Evolutionary conservation across 1,284 basidiomycete species (phyloP).

Genomic region (Salmacisia buchloeana): DNA sequence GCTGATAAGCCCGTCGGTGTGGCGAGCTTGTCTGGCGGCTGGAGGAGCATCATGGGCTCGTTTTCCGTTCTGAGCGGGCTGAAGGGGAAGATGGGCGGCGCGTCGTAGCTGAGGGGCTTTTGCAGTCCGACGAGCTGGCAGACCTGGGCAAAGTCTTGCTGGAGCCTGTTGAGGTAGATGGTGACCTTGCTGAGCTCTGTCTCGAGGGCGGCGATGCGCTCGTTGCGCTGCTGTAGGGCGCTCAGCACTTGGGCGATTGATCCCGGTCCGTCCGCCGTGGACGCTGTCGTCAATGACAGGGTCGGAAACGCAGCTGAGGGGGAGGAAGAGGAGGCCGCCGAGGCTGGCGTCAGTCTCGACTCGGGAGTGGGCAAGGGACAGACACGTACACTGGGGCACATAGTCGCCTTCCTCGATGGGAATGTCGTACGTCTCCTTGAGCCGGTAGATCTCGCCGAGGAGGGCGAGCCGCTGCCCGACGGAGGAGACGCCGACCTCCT

Average conservation of each 20-base stretch:
- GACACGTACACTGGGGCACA: conserved; percentile 25
- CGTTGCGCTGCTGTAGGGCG: conserved; percentile 26
- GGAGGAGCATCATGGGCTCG: not conserved
- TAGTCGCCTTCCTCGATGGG: conserved; percentile 46
- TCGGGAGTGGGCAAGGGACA: not conserved
- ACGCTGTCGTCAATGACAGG: not conserved
- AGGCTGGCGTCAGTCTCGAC: not conserved
- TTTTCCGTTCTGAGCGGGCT: not conserved
- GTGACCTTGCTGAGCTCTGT: conserved; percentile 35
- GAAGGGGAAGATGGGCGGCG: conserved; percentile 9
- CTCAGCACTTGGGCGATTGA: conserved; percentile 3
- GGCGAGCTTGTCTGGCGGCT: not conserved
- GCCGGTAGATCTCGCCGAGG: conserved; percentile 36
- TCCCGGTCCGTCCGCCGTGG: not conserved
- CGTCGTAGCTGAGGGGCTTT: not conserved
- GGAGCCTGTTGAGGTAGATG: conserved; percentile 36
- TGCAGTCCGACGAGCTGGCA: conserved; percentile 29
- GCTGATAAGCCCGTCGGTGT: not conserved
- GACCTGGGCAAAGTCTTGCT: conserved; percentile 34
- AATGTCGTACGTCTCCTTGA: conserved; percentile 39
- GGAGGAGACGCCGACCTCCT: conserved; percentile 40
- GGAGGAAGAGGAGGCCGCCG: not conserved
- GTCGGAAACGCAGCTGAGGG: conserved; percentile 5
- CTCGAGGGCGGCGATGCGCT: conserved; percentile 44
- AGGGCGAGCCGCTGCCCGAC: conserved; percentile 45